A percentile compares a stretch with the other conserved stretches of the same genome.
Evolutionary conservation across 768 basidiomycete genomes (phyloP).

Genomic region (Rhodosporidiobolus sp.): DNA sequence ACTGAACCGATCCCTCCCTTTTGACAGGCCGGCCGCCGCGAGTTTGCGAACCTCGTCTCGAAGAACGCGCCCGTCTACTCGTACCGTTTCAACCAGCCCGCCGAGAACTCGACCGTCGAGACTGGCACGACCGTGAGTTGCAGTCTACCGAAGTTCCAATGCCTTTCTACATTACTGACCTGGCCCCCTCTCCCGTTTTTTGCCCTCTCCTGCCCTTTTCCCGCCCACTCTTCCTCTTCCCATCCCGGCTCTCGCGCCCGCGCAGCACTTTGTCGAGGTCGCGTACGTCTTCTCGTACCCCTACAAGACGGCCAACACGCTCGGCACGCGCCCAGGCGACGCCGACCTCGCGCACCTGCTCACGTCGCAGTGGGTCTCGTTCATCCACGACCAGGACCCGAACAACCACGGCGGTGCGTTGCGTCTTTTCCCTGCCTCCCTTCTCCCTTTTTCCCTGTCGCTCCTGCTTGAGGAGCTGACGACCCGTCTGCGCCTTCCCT

Average conservation of each 20-base stretch:
- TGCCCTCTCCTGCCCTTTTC: neutral
- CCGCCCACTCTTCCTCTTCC: neutral
- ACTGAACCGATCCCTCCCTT: neutral
- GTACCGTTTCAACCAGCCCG: slow-evolving; percentile 30
- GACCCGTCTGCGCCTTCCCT: neutral
- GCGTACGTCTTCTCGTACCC: slow-evolving; percentile 23
- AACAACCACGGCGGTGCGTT: slow-evolving; percentile 28
- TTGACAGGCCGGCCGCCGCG: slow-evolving; percentile 19
- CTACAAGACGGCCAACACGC: slow-evolving; percentile 21
- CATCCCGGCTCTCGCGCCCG: neutral
- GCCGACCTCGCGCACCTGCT: slow-evolving; percentile 28
- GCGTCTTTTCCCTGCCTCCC: no score
- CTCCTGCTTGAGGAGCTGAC: no score
- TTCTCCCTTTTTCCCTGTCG: neutral
- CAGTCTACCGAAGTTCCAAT: no score
- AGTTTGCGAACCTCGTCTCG: slow-evolving; percentile 7
- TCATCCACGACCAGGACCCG: slow-evolving; percentile 30
- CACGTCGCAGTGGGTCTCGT: slow-evolving; percentile 29
- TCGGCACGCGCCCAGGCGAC: slow-evolving; percentile 31
- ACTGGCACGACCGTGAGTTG: slow-evolving; percentile 9
- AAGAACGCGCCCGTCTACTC: slow-evolving; percentile 20
- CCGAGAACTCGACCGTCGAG: slow-evolving; percentile 24
- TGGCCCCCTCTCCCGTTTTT: neutral
- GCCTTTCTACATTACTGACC: neutral
- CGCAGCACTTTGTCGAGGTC: slow-evolving; percentile 17